Conservation (phyloP, 768 basidiomycete genomes). For the Sporobolomyces phaffii region DNA sequence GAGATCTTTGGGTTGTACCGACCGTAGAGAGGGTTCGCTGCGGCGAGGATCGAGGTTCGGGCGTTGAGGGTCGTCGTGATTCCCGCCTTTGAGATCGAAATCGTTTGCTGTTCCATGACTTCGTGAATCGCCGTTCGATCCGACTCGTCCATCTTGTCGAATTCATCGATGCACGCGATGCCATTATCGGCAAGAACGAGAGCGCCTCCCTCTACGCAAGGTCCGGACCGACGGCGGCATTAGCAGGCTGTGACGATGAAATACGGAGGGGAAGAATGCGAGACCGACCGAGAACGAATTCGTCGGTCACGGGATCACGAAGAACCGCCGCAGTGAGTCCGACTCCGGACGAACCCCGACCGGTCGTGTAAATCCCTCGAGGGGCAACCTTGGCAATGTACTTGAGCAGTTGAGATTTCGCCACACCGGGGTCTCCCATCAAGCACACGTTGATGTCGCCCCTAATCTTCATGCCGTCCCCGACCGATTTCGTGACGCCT, state of each 20-base stretch:
- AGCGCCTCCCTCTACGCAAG: slow-evolving; percentile 87
- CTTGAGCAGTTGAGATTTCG: slow-evolving; percentile 93
- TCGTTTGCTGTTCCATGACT: slow-evolving; percentile 99
- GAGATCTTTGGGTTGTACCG: slow-evolving; percentile 97
- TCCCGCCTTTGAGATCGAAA: slow-evolving; percentile 97
- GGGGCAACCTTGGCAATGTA: slow-evolving; percentile 99
- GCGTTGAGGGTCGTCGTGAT: slow-evolving; percentile 98
- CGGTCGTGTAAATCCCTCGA: slow-evolving; percentile 94
- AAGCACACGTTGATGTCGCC: slow-evolving; percentile 95
- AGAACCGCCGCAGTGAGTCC: slow-evolving; percentile 98
- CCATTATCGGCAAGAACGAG: slow-evolving; percentile 97
- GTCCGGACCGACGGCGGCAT: neutral
- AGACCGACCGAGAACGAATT: slow-evolving; percentile 88
- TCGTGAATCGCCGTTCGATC: slow-evolving; percentile 98
- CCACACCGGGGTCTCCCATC: slow-evolving; percentile 99
- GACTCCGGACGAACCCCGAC: slow-evolving; percentile 95
- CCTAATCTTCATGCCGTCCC: slow-evolving; percentile 97
- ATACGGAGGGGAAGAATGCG: neutral
- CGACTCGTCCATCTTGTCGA: slow-evolving; percentile 99
- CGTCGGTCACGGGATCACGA: slow-evolving; percentile 97
- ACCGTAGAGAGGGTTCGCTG: slow-evolving; percentile 95
- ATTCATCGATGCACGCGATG: slow-evolving; percentile 99
- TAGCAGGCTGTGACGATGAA: neutral
- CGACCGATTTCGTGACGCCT: slow-evolving; percentile 88
- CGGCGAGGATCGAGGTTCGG: slow-evolving; percentile 92